Evolutionary conservation across 495 filamentous ascomycete species (phyloP).

Genomic region (Letharia lupina): DNA sequence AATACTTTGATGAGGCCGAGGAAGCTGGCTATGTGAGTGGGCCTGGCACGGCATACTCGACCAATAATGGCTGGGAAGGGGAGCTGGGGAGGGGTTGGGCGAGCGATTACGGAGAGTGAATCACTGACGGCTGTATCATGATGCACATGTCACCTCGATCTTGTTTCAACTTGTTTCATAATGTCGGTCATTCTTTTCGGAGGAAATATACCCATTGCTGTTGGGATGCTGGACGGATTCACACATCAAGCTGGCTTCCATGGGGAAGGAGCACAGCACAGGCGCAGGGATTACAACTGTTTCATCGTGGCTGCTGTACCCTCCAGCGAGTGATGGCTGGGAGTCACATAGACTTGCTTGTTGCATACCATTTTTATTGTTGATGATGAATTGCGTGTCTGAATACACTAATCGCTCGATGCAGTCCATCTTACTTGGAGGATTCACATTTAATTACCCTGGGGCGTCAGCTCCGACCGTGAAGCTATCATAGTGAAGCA

Average conservation of each 20-base stretch:
- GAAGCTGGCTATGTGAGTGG: slow-evolving; percentile 31
- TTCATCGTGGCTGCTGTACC: slow-evolving; percentile 3
- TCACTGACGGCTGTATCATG: slow-evolving; percentile 9
- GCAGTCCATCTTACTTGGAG: background rate
- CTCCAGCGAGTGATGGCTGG: background rate
- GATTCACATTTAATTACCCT: background rate
- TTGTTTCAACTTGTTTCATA: background rate
- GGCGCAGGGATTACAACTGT: slow-evolving; percentile 4
- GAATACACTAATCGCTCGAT: background rate
- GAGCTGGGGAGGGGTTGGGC: slow-evolving; percentile 23
- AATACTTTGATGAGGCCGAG: slow-evolving; percentile 44
- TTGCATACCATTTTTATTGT: background rate
- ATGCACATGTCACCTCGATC: slow-evolving; percentile 8
- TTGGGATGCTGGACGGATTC: slow-evolving; percentile 4
- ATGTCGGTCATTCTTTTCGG: slow-evolving; percentile 1
- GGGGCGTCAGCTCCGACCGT: background rate
- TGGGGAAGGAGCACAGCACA: slow-evolving; percentile 12
- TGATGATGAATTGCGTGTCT: slow-evolving; percentile 1
- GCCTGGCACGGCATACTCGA: slow-evolving; percentile 24
- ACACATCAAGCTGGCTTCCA: background rate
- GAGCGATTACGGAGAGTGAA: slow-evolving; percentile 25
- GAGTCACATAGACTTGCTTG: slow-evolving; percentile 3
- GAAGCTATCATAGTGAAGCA: background rate
- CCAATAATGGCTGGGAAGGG: slow-evolving; percentile 17
- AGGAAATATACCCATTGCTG: slow-evolving; percentile 15